These are phyloP conservation scores for Penicillium sp. DNA, from an alignment of 2,329 filamentous ascomycete genomes.

Conservation along the genomic window DNA sequence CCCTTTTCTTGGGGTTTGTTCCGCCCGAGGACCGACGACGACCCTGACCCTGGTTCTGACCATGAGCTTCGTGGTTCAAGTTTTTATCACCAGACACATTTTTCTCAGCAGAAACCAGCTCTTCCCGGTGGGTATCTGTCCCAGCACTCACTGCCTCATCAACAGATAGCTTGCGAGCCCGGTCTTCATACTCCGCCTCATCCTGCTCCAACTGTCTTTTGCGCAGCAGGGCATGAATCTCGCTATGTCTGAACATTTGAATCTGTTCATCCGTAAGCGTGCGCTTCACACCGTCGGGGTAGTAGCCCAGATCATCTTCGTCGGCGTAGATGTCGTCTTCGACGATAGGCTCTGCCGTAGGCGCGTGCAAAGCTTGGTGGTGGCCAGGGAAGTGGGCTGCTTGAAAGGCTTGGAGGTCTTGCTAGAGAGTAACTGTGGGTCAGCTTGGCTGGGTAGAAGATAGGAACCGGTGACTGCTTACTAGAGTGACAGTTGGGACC, in stretches of 20 bases:
- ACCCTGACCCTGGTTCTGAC: neutral
- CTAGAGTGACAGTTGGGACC: conserved; percentile 45
- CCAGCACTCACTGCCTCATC: neutral
- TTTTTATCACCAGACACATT: neutral
- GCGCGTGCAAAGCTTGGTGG: conserved; percentile 12
- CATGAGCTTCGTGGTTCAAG: neutral
- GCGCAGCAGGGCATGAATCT: conserved; percentile 74
- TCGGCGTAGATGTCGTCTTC: conserved; percentile 36
- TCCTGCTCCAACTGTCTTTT: conserved; percentile 48
- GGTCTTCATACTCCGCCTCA: conserved; percentile 31
- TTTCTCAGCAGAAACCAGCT: neutral
- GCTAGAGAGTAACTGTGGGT: conserved; percentile 47
- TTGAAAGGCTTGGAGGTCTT: conserved; percentile 66
- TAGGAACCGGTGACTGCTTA: conserved; percentile 27
- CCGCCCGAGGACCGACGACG: conserved; percentile 7
- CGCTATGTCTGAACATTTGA: conserved; percentile 85
- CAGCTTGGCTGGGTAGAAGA: neutral
- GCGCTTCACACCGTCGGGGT: conserved; percentile 82
- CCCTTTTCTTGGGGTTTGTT: conserved; percentile 4
- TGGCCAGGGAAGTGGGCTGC: conserved; percentile 61
- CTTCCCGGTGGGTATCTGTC: neutral
- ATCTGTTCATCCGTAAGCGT: conserved; percentile 93
- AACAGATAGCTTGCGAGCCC: conserved; percentile 8
- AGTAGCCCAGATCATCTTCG: conserved; percentile 76
- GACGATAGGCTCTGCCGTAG: conserved; percentile 9